phyloP scores from a whole-genome alignment of 192 early-diverging fungal species.

The Coemansia brasiliensis region DNA sequence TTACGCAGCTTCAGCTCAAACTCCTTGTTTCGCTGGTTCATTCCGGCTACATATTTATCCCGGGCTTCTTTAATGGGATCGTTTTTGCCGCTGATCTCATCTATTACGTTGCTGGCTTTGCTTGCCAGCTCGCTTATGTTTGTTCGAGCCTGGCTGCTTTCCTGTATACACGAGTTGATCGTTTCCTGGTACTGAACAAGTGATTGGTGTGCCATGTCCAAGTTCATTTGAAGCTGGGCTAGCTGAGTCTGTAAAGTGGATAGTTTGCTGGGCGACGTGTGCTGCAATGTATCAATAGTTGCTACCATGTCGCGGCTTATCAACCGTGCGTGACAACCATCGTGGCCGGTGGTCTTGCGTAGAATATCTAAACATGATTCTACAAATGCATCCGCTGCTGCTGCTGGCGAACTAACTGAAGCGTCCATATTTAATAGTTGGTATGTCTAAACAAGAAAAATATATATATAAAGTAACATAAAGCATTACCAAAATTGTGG shows the following conservation, averaged over 20 bases:
- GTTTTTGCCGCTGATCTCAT: neutral
- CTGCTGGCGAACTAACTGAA: neutral
- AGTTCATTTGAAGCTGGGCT: neutral
- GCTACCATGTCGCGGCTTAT: neutral
- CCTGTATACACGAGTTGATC: neutral
- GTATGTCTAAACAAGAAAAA: neutral
- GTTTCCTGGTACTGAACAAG: neutral
- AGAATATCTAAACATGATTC: neutral
- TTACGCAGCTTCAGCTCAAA: constrained; percentile 8
- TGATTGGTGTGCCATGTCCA: neutral
- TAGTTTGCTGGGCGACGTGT: neutral
- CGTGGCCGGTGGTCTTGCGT: neutral
- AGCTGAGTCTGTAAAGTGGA: neutral
- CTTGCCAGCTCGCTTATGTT: neutral
- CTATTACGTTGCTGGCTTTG: neutral
- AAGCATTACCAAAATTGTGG: neutral
- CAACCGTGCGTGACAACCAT: too few species aligned
- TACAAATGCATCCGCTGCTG: too few species aligned
- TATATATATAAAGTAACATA: neutral
- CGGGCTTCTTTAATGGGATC: neutral
- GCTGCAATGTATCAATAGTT: neutral
- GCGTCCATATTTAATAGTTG: too few species aligned
- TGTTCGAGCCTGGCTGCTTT: neutral
- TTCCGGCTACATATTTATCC: neutral
- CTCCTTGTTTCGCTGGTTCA: constrained; percentile 7